Conservation (phyloP, 345 rosid genomes). For the Camelina neglecta region DNA sequence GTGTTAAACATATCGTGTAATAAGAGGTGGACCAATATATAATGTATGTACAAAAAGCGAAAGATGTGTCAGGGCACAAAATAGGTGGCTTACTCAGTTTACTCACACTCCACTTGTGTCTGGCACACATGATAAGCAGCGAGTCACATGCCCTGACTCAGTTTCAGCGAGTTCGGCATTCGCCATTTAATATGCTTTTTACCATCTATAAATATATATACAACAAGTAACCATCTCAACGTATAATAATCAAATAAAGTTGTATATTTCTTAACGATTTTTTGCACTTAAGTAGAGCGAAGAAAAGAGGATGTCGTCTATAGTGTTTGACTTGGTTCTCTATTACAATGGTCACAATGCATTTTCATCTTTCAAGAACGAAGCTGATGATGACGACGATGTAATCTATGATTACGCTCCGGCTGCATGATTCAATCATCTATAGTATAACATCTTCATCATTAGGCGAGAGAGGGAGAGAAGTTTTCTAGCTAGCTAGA, state of each 20-base stretch:
- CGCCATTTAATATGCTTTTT: slow-evolving; percentile 14
- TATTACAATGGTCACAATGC: slow-evolving; percentile 8
- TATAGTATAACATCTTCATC: slow-evolving; percentile 21
- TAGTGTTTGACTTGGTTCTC: slow-evolving; percentile 12
- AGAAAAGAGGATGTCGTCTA: slow-evolving; percentile 11
- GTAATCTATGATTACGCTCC: slow-evolving; percentile 39
- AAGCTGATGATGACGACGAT: slow-evolving; percentile 44
- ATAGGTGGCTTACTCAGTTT: slow-evolving; percentile 43
- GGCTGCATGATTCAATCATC: slow-evolving; percentile 38
- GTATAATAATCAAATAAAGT: not conserved
- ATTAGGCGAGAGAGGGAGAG: slow-evolving; percentile 6
- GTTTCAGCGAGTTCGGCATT: slow-evolving; percentile 10
- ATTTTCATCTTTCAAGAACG: slow-evolving; percentile 29
- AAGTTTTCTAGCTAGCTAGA: slow-evolving; percentile 17
- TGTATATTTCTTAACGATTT: not conserved
- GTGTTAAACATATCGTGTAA: slow-evolving; percentile 8
- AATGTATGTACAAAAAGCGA: slow-evolving; percentile 34
- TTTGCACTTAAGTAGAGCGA: slow-evolving; percentile 10
- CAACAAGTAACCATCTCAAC: slow-evolving; percentile 23
- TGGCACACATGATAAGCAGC: slow-evolving; percentile 41
- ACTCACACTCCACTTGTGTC: slow-evolving; percentile 45
- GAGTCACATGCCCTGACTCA: slow-evolving; percentile 38
- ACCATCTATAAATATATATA: slow-evolving; percentile 27
- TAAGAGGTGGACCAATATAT: slow-evolving; percentile 42
- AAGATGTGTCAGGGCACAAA: slow-evolving; percentile 42